Evolutionary conservation across 2,329 filamentous ascomycete species (phyloP).

Genomic region (Xylaria sp.): DNA sequence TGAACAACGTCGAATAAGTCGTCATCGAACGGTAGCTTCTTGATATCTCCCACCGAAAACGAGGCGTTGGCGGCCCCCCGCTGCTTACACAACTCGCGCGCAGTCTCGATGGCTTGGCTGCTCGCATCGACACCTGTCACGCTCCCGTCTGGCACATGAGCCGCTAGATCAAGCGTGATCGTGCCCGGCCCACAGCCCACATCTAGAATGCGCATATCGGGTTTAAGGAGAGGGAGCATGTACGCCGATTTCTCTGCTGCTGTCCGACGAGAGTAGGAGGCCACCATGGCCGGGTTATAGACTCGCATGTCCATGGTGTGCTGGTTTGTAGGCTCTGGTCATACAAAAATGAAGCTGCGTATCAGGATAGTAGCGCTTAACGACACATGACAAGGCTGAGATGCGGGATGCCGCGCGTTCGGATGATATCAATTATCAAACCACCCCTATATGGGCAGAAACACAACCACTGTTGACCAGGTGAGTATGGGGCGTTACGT

Average conservation of each 20-base stretch:
- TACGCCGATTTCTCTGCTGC: constrained; percentile 31
- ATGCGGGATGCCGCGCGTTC: background rate
- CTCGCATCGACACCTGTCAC: constrained; percentile 30
- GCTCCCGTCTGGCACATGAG: constrained; percentile 27
- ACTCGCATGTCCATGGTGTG: constrained; percentile 31
- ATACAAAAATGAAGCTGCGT: background rate
- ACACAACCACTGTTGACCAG: background rate
- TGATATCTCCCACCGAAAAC: constrained; percentile 25
- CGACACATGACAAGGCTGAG: background rate
- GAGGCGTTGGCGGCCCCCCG: constrained; percentile 24
- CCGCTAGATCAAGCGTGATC: constrained; percentile 32
- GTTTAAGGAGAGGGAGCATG: constrained; percentile 30
- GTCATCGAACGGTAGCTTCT: constrained; percentile 34
- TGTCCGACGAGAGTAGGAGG: constrained; percentile 33
- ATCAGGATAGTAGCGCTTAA: background rate
- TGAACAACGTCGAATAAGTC: constrained; percentile 37
- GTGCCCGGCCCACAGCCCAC: constrained; percentile 36
- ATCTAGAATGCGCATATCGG: constrained; percentile 34
- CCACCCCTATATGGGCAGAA: background rate
- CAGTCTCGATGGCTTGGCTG: constrained; percentile 25
- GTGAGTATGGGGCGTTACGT: constrained; percentile 9
- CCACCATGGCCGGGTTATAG: constrained; percentile 32
- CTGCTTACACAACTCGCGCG: constrained; percentile 11
- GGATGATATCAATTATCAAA: background rate
- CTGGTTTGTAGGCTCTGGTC: background rate